phyloP scores from a whole-genome alignment of 306 rosid genomes.

The Malus asiatica region DNA sequence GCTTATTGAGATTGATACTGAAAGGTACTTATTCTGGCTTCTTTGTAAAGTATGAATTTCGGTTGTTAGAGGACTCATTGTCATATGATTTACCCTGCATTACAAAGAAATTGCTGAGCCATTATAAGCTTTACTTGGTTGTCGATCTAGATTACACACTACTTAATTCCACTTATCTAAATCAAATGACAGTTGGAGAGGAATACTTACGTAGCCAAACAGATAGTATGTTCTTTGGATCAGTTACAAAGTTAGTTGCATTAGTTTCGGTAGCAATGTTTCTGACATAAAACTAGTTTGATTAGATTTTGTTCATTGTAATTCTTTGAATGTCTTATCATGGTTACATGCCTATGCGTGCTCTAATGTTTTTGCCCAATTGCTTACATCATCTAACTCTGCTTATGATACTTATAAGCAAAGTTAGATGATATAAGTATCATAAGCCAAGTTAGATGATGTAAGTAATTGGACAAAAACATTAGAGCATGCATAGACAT shows the following conservation, averaged over 20 bases:
- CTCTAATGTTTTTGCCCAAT: background rate
- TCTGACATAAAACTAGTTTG: background rate
- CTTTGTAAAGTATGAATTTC: too few species aligned
- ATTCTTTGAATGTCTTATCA: background rate
- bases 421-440: too few species aligned
- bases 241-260: background rate
- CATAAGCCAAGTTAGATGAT: too few species aligned
- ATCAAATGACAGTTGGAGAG: slow-evolving; percentile 50
- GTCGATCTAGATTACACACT: slow-evolving; percentile 93
- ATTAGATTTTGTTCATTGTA: background rate
- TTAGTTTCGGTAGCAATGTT: background rate
- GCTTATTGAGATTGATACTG: too few species aligned
- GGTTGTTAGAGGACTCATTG: too few species aligned
- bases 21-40: too few species aligned
- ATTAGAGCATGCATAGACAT: too few species aligned
- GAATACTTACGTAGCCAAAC: slow-evolving; percentile 51
- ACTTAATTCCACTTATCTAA: slow-evolving; percentile 59
- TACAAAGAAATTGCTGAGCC: slow-evolving; percentile 35
- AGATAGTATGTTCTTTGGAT: slow-evolving; percentile 27
- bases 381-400: background rate
- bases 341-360: too few species aligned
- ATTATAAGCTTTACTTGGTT: slow-evolving; percentile 64
- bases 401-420: too few species aligned
- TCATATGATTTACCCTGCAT: too few species aligned
- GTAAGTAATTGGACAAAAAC: background rate